Base-by-base conservation (phyloP, 176 grass and related monocot species). In the Tillandsia fasciculata region DNA sequence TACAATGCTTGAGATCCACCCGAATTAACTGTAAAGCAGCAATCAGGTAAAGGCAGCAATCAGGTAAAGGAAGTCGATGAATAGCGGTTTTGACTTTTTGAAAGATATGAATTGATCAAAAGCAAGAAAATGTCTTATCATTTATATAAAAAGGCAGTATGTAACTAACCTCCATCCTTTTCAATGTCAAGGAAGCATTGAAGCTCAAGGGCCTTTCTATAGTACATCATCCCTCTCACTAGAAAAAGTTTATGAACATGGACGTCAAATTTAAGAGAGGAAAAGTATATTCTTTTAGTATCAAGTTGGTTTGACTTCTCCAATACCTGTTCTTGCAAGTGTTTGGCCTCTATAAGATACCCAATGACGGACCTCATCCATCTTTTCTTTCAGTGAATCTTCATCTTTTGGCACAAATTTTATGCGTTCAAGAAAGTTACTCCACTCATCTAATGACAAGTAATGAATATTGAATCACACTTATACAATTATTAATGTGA, bases 181-280 rank as follows among this genome's bases (percentile, higher is more conserved):
- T 12, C 70, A 18, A 49, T 69, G 71, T 99, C 94, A 70, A 93
- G 79, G 12, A 51, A 61, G 51, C 53, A 93, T 58, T 99, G 94
- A 69, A 83, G 69, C 67, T 86, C 50, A 75, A 99, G 84, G 61
- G 94, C 94, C 28, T 2, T 77, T 67, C 78, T 86, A 26, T 99
- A 99, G 77, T 99, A 99, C 94, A 99, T 99, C 87, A 99, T 90
- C 76, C 94, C 94, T 93, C 94, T 89, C 47, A 99, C 94, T 99
- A 63, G 59, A 76, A 67, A 77, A 67, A 77, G 50, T 77, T 50
- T 67, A 86, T 70, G 57, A 9, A 51, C 56, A 61, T 1, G 52
- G 49, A 79, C 52, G 79, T 49, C 69, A 50, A 69, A 73, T 13
- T 51, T 14, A 84, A 49, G 42, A 49, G 69, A 75, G 26, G 78